Evolutionary conservation across 768 basidiomycete genomes (phyloP), one percentile per base, ranked within the genome.

Genomic region (Steccherinum ochraceum): DNA sequence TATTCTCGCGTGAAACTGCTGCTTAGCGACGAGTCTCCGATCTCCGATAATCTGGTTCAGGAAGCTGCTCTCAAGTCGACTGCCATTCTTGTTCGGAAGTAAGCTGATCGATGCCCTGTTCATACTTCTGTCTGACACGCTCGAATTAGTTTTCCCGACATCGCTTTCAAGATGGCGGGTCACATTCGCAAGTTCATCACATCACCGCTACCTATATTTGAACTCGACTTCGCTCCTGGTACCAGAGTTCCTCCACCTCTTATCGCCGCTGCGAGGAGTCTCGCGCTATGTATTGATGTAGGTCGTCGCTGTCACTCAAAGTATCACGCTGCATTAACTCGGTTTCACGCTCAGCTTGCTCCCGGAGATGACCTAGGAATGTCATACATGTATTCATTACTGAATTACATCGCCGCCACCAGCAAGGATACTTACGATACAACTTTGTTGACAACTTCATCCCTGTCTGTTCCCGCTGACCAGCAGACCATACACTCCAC

Each of bases 331-430:
- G 1, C 18, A 39, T 39, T 56, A 21, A 16, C 19, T 4, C 18
- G 3, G 41, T 43, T 5, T 19, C 41, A 18, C 18, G 41, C 7
- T 53, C 47, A 93, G 90, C 72, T 91, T 35, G 83, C 89, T 13
- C 86, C 89, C 13, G 89, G 89, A 40, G 89, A 93, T 56, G 93
- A 93, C 62, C 77, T 93, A 30, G 78, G 89, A 63, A 85, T 93
- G 80, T 97, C 94, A 3, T 91, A 93, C 58, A 87, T 97, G 83
- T 97, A 98, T 66, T 96, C 95, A 3, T 78, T 98, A 12, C 76
- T 98, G 53, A 97, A 98, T 64, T 88, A 89, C 64, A 86, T 97
- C 52, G 83, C 89, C 1, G 83, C 88, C 3, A 84, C 90, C 2
- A 86, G 83, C 71, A 89, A 87, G 61, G 88, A 89, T 44, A 77